Conservation (phyloP, 495 filamentous ascomycete species). For the Melanomma pulvis-pyrius region DNA sequence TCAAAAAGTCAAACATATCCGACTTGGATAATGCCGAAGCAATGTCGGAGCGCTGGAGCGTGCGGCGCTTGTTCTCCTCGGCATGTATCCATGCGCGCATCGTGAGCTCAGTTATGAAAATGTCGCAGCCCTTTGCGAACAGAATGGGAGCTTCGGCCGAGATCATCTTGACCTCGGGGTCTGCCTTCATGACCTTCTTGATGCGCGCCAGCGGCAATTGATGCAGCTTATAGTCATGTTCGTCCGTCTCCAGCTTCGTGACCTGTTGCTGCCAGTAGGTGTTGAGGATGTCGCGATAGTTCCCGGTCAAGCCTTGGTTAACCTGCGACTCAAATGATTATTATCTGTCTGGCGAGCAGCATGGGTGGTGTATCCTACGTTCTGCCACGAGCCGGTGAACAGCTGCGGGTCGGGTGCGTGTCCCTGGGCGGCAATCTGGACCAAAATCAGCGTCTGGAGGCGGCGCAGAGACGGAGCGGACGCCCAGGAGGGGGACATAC, state of each 20-base stretch:
- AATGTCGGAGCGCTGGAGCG: conserved; percentile 93
- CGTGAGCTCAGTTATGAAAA: conserved; percentile 98
- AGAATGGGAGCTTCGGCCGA: conserved; percentile 96
- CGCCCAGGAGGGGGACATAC: conserved; percentile 55
- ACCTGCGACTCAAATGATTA: conserved; percentile 58
- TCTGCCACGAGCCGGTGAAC: conserved; percentile 93
- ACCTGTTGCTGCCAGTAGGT: conserved; percentile 99
- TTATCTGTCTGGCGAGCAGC: not conserved
- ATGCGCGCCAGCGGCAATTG: conserved; percentile 94
- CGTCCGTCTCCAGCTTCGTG: conserved; percentile 88
- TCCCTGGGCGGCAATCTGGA: conserved; percentile 64
- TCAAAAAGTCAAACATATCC: conserved; percentile 99
- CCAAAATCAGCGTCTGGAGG: conserved; percentile 29
- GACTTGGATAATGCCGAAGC: conserved; percentile 93
- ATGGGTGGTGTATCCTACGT: conserved; percentile 57
- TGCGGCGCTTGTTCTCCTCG: conserved; percentile 97
- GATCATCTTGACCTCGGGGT: conserved; percentile 99
- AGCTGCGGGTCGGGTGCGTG: conserved; percentile 82
- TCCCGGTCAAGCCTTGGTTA: conserved; percentile 90
- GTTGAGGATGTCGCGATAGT: conserved; percentile 93
- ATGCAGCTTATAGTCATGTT: conserved; percentile 97
- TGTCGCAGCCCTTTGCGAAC: conserved; percentile 98
- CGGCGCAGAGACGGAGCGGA: conserved; percentile 10
- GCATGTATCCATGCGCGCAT: conserved; percentile 99
- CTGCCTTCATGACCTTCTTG: conserved; percentile 99